Evolutionary conservation across 805 yeast genomes (phyloP).

Genomic region (Saturnispora bothae): DNA sequence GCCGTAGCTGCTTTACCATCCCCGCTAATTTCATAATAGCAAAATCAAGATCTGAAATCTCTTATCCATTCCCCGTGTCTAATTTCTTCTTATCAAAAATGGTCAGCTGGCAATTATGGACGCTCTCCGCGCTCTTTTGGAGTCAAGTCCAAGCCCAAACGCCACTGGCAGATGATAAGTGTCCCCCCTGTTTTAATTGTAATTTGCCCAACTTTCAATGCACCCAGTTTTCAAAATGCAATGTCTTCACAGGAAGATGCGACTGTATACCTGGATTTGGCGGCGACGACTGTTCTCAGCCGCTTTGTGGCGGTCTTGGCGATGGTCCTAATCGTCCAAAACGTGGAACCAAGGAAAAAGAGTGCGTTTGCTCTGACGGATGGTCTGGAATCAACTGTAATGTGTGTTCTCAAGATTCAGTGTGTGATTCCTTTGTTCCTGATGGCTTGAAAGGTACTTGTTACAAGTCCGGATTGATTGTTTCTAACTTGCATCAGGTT

Average conservation of each 20-base stretch:
- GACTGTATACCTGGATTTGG: slow-evolving; percentile 91
- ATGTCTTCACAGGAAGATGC: slow-evolving; percentile 80
- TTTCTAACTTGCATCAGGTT: slow-evolving; percentile 75
- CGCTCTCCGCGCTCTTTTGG: not conserved
- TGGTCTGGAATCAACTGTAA: slow-evolving; percentile 96
- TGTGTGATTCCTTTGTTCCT: slow-evolving; percentile 84
- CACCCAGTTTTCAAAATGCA: slow-evolving; percentile 82
- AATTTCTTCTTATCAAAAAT: not conserved
- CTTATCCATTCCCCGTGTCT: not conserved
- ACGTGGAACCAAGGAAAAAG: slow-evolving; percentile 35
- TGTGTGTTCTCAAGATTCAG: slow-evolving; percentile 60
- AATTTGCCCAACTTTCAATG: slow-evolving; percentile 85
- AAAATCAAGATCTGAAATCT: no score
- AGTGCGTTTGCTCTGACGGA: slow-evolving; percentile 71
- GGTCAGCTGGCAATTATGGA: not conserved
- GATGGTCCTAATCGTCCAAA: slow-evolving; percentile 58
- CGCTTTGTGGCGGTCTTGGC: slow-evolving; percentile 73
- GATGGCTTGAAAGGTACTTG: slow-evolving; percentile 77
- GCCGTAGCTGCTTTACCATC: no score
- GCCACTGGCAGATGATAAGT: slow-evolving; percentile 28
- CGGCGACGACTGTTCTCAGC: slow-evolving; percentile 83
- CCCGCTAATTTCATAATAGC: no score
- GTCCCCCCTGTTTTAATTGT: slow-evolving; percentile 94
- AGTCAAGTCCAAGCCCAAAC: not conserved
- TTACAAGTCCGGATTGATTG: slow-evolving; percentile 73